Percentiles rank a stretch among this genome's conserved stretches.
Conservation (phyloP, 345 rosid species). For the Turritis glabra region DNA sequence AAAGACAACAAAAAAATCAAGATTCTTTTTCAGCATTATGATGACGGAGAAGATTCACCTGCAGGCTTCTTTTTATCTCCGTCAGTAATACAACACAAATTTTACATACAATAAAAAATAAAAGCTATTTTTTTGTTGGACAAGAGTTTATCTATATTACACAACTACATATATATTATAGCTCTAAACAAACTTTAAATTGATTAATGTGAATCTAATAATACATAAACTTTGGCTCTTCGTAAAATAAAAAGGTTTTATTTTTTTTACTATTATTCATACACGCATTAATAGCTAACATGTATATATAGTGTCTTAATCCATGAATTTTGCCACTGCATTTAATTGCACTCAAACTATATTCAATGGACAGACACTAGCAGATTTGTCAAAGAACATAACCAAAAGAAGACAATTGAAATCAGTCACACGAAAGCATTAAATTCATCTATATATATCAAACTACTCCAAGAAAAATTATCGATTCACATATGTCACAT, state of each 20-base stretch:
- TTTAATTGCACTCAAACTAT: constrained; percentile 38
- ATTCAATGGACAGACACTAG: constrained; percentile 40
- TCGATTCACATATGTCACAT: background rate
- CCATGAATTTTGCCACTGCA: constrained; percentile 43
- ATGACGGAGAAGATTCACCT: constrained; percentile 42
- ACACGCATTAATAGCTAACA: background rate
- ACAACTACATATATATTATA: background rate
- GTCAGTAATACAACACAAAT: constrained; percentile 25
- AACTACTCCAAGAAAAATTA: background rate
- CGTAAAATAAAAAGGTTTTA: background rate
- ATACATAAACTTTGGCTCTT: background rate
- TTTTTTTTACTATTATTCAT: background rate
- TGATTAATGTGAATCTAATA: too few species aligned
- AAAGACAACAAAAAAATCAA: background rate
- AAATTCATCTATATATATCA: background rate
- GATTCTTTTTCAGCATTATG: constrained; percentile 45
- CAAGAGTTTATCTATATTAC: background rate
- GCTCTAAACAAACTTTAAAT: background rate
- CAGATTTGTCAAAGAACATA: constrained; percentile 30
- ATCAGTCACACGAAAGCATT: constrained; percentile 25
- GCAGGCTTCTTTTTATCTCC: constrained; percentile 38
- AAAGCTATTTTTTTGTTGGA: constrained; percentile 29
- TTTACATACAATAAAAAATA: constrained; percentile 21
- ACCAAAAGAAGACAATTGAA: constrained; percentile 20
- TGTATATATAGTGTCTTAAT: constrained; percentile 31